Percentiles rank a stretch among this genome's conserved stretches.
Evolutionary conservation across 225 moss, liverwort and hornwort species (phyloP).

Genomic region (Sphagnum tenellum): DNA sequence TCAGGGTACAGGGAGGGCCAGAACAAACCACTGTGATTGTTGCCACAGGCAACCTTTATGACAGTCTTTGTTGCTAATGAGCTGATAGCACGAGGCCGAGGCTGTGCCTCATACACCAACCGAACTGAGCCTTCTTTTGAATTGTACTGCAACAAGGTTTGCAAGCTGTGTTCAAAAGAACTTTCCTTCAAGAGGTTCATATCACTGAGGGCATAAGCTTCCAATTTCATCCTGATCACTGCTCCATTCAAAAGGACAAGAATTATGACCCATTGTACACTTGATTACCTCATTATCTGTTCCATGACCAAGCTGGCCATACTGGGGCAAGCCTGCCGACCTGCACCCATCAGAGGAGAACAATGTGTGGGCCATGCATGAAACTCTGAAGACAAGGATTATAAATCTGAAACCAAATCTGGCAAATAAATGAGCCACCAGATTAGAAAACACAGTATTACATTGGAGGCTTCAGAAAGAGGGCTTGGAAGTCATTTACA

Average conservation of each 20-base stretch:
- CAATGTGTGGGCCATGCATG: no score
- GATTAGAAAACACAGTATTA: no score
- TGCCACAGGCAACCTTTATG: slow-evolving; percentile 79
- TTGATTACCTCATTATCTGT: slow-evolving; percentile 79
- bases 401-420: no score
- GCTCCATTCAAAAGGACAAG: no score
- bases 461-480: background rate
- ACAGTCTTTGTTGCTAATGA: slow-evolving; percentile 64
- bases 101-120: slow-evolving; percentile 81
- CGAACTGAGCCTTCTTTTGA: slow-evolving; percentile 86
- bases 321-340: slow-evolving; percentile 91
- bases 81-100: slow-evolving; percentile 78
- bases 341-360: slow-evolving; percentile 16
- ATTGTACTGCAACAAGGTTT: slow-evolving; percentile 54
- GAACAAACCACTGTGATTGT: slow-evolving; percentile 75
- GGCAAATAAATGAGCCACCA: no score
- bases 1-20: background rate
- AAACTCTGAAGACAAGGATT: no score
- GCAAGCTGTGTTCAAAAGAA: no score
- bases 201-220: no score
- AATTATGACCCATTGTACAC: background rate
- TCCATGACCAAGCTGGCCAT: slow-evolving; percentile 98
- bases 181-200: no score
- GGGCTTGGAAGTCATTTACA: slow-evolving; percentile 41
- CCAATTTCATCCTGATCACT: no score